Base-by-base conservation (phyloP, 1,284 basidiomycete species). In the Coriolopsis trogii region DNA sequence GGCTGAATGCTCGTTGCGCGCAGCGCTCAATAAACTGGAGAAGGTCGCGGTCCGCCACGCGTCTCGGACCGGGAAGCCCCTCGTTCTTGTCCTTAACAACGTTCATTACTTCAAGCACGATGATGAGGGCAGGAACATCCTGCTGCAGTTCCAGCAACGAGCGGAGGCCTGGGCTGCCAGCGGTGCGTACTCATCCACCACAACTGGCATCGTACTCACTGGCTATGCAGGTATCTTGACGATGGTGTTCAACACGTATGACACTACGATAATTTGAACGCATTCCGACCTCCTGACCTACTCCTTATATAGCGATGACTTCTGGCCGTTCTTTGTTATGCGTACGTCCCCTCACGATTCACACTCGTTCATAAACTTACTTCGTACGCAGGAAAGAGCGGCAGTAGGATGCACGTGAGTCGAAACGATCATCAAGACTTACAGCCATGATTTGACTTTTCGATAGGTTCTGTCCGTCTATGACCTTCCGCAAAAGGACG, bases 111-210 rank as follows among this genome's bases (percentile, higher is more conserved):
- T 93, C 70, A 82, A 86, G 38, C 89, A 92, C 60, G 82, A 91
- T 55, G 86, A 88, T n/a, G 84, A 84, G 23, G 92, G 91, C 0
- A 77, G 79, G 53, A 82, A 87, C 26, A 79, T 94, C 68, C 72
- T 95, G 8, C 73, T 93, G 56, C 91, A 93, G 65, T 76, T 94
- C 15, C 93, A 94, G 66, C 90, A 91, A 63, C 80, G 85, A 40
- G 92, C 91, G 4, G 92, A 94, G 67, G 73, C 84, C 9, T 95
- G 93, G 91, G 85, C 89, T 2, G 87, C 88, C 10, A 84, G 85
- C 69, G 78, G 91, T 89, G 60, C 60, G n/a, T 25, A 13, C 20
- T 30, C 9, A 26, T 12, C 8, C 23, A 33, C n/a, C n/a, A 31
- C 21, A 15, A 23, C 15, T 3, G 12, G 16, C 24, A 26, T 16